Evolutionary conservation across 192 early-diverging fungal species (phyloP), one percentile per base, ranked within the genome.

Genomic region (Podila minutissima): DNA sequence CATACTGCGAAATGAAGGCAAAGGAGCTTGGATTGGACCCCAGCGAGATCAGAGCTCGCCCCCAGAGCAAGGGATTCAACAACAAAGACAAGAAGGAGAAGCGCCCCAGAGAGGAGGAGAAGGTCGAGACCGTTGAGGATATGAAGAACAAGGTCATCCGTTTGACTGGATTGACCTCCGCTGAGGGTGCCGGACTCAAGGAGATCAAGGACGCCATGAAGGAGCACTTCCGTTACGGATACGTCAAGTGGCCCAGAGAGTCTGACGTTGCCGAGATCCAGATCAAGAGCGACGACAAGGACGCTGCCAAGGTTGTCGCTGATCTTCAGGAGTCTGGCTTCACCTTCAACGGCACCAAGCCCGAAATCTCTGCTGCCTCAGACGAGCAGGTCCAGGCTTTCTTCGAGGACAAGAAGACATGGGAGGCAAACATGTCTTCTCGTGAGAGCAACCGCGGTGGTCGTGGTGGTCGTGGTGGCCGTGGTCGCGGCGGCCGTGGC

Each of bases 1-100:
- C 67, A 31, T 85, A 85, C 66, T 85, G 83, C 35, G 78, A 82
- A 33, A 85, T 82, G 74, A 85, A 85, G 65, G 78, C 74, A 28
- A 67, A 77, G 64, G 67, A 77, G 32, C 71, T 82, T 59, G 83
- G 83, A 48, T 55, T 85, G 60, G 83, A 85, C 58, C 83, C 78
- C 58, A 74, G 41, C 37, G 74, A 81, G 26, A 65, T 83, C 59
- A 83, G 32, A 64, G 67, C 67, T 19, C 28, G 61, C 29, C 41
- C 64, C 29, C 58, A 53, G 33, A 74, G 58, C 67, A 81, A 65
- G 48, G 77, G 77, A 72, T 81, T 81, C 66, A 64, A 62, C 62
- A 50, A 65, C 24, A 13, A 62, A 13, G 60, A 65, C n/a, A 67
- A 55, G n/a, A n/a, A 26, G n/a, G 53, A 73, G 62, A 81, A 81